Evolutionary conservation across 805 yeast species (phyloP).

Genomic region (Spathaspora girioi): DNA sequence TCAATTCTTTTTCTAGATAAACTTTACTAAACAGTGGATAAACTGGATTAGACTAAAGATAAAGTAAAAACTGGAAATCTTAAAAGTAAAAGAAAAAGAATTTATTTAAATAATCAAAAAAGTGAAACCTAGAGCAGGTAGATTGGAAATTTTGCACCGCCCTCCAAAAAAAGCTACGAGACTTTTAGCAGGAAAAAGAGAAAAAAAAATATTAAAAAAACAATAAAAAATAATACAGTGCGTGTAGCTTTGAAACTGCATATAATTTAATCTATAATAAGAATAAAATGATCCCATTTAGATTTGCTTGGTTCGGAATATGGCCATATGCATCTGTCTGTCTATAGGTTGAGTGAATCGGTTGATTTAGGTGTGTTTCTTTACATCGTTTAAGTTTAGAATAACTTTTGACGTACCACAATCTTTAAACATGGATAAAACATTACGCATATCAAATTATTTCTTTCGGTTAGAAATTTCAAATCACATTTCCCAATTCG

Average conservation of each 20-base stretch:
- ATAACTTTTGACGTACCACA: not conserved
- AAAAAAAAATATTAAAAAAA: not conserved
- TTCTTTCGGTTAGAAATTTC: not conserved
- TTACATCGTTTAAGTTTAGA: not conserved
- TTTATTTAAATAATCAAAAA: not conserved
- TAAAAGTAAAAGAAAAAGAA: not conserved
- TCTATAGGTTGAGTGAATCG: no score
- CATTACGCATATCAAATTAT: not conserved
- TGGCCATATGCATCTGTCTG: no score
- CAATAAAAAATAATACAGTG: not conserved
- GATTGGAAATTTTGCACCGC: not conserved
- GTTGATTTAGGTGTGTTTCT: not conserved
- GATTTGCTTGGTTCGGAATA: not conserved
- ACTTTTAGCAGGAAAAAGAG: not conserved
- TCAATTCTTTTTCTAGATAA: not conserved
- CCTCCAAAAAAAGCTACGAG: not conserved
- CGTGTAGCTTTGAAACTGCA: not conserved
- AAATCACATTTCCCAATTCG: slow-evolving; percentile 7
- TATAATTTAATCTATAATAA: not conserved
- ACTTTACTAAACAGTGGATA: not conserved
- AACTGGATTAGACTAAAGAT: not conserved
- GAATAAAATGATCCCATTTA: not conserved
- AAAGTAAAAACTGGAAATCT: not conserved
- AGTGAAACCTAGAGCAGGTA: not conserved
- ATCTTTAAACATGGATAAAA: not conserved